A percentile compares a stretch with the other conserved stretches of the same genome.
These are phyloP conservation scores for Cladosporium colombiae DNA, from an alignment of 2,329 filamentous ascomycete species.

Conservation along the genomic window DNA sequence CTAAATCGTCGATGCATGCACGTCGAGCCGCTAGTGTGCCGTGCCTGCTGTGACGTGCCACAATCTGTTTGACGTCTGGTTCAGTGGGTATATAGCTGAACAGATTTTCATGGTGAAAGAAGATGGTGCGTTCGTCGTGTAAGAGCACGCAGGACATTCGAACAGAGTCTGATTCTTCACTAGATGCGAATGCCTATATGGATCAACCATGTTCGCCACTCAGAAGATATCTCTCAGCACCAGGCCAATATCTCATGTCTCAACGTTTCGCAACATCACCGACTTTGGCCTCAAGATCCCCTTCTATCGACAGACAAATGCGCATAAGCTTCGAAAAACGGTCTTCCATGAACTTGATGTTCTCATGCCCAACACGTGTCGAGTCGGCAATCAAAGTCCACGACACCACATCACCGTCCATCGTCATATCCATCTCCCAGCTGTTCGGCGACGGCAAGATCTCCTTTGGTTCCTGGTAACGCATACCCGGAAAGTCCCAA, in stretches of 20 bases:
- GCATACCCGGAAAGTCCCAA: neutral
- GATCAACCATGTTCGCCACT: neutral
- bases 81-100: too few species aligned
- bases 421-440: neutral
- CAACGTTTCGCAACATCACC: neutral
- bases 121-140: neutral
- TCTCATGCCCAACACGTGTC: neutral
- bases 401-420: neutral
- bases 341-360: neutral
- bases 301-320: neutral
- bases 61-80: too few species aligned
- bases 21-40: too few species aligned
- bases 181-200: neutral
- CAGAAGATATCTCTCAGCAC: neutral
- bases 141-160: neutral
- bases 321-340: neutral
- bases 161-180: neutral
- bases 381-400: neutral
- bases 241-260: neutral
- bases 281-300: neutral
- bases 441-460: neutral
- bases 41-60: too few species aligned
- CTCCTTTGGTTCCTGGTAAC: neutral
- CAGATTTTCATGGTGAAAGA: neutral
- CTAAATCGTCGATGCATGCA: too few species aligned